Evolutionary conservation across 306 rosid genomes (phyloP).

Genomic region (Quercus mongolica): DNA sequence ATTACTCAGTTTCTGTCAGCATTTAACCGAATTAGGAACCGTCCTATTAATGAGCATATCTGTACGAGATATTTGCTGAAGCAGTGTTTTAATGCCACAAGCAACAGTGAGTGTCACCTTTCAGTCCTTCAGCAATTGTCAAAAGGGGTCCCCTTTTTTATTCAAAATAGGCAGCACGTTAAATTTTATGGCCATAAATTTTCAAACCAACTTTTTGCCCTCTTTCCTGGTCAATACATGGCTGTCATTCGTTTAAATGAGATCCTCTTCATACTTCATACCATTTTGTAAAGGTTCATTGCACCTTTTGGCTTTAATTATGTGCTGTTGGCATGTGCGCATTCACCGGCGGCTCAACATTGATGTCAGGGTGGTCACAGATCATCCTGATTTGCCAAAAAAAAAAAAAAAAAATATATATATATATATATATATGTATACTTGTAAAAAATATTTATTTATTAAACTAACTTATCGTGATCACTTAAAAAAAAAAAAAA

Average conservation of each 20-base stretch:
- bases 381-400: no score
- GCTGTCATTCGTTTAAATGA: background rate
- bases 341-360: no score
- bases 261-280: background rate
- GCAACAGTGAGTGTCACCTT: conserved; percentile 13
- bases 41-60: conserved; percentile 53
- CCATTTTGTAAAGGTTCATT: background rate
- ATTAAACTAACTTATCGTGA: no score
- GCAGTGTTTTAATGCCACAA: conserved; percentile 15
- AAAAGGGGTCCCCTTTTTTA: conserved; percentile 9
- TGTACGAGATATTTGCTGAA: background rate
- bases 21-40: conserved; percentile 45
- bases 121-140: background rate
- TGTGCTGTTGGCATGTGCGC: no score
- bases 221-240: background rate
- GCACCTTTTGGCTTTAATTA: conserved; percentile 48
- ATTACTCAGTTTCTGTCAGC: background rate
- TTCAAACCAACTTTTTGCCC: conserved; percentile 33
- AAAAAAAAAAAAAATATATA: no score
- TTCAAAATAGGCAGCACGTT: background rate
- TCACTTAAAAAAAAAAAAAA: no score
- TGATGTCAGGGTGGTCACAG: no score
- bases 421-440: no score
- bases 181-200: conserved; percentile 29
- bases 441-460: no score